Conservation (phyloP, 2,329 filamentous ascomycete genomes). For the Elsinoe necatrix region DNA sequence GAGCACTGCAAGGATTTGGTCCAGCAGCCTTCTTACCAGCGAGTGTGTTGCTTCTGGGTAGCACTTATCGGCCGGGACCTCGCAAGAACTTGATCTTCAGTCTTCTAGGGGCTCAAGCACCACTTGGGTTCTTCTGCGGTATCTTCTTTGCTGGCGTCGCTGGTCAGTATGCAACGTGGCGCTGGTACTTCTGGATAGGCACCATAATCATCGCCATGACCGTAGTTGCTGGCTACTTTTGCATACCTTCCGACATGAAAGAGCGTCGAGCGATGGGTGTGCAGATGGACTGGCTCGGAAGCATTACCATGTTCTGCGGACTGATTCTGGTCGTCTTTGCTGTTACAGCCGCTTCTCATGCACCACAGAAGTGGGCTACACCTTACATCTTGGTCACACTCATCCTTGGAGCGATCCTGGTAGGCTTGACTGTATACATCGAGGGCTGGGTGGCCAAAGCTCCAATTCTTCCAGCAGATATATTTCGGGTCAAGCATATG, state of each 20-base stretch:
- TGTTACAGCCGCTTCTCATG: conserved; percentile 28
- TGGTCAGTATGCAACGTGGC: conserved; percentile 21
- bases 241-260: conserved; percentile 27
- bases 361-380: conserved; percentile 22
- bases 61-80: conserved; percentile 26
- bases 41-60: conserved; percentile 29
- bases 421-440: conserved; percentile 26
- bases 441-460: conserved; percentile 29
- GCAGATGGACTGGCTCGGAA: conserved; percentile 32
- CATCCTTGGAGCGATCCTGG: conserved; percentile 23
- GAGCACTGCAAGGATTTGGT: conserved; percentile 32
- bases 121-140: conserved; percentile 31
- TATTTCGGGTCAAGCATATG: conserved; percentile 28
- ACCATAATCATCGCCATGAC: conserved; percentile 24
- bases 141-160: conserved; percentile 27
- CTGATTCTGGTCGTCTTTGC: conserved; percentile 30
- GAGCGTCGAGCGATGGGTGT: conserved; percentile 26
- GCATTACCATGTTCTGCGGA: conserved; percentile 28
- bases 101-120: conserved; percentile 31
- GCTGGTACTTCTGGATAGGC: conserved; percentile 32
- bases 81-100: conserved; percentile 29
- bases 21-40: conserved; percentile 31
- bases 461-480: conserved; percentile 30
- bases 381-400: conserved; percentile 27
- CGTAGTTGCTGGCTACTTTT: conserved; percentile 26